Conservation (phyloP, 2,329 filamentous ascomycete genomes). For the Colletotrichum chrysophilum region DNA sequence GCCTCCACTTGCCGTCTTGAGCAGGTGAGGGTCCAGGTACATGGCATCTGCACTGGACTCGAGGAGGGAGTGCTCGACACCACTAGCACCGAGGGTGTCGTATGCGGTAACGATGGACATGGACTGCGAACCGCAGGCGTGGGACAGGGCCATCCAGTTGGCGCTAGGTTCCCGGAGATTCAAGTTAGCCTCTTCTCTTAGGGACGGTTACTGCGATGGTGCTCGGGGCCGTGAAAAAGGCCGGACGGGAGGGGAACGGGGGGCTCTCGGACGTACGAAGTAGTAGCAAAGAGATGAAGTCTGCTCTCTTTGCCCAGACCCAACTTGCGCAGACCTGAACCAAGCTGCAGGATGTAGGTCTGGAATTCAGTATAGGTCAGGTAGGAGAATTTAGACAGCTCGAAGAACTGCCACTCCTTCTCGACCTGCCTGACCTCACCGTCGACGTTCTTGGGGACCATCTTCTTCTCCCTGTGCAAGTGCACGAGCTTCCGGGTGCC, state of each 20-base stretch:
- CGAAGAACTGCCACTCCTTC: slow-evolving; percentile 91
- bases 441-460: slow-evolving; percentile 86
- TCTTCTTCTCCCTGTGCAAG: slow-evolving; percentile 84
- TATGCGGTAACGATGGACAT: slow-evolving; percentile 94
- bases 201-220: neutral
- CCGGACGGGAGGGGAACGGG: neutral
- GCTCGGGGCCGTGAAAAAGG: neutral
- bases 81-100: slow-evolving; percentile 86
- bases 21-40: slow-evolving; percentile 83
- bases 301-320: slow-evolving; percentile 36
- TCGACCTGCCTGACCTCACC: slow-evolving; percentile 81
- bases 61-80: slow-evolving; percentile 83
- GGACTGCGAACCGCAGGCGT: slow-evolving; percentile 80
- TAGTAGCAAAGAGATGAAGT: slow-evolving; percentile 84
- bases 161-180: slow-evolving; percentile 51
- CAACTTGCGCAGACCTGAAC: slow-evolving; percentile 75
- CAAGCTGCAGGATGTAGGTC: slow-evolving; percentile 70
- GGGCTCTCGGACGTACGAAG: slow-evolving; percentile 58
- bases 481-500: slow-evolving; percentile 77
- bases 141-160: slow-evolving; percentile 84
- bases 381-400: slow-evolving; percentile 79
- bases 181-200: slow-evolving; percentile 1
- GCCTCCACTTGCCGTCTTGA: slow-evolving; percentile 62
- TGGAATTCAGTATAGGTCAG: slow-evolving; percentile 82
- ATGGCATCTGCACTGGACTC: slow-evolving; percentile 84